Evolutionary conservation across 768 basidiomycete species (phyloP), one percentile per base, ranked within the genome.

Genomic region (Boletus rufocinnamomeus): DNA sequence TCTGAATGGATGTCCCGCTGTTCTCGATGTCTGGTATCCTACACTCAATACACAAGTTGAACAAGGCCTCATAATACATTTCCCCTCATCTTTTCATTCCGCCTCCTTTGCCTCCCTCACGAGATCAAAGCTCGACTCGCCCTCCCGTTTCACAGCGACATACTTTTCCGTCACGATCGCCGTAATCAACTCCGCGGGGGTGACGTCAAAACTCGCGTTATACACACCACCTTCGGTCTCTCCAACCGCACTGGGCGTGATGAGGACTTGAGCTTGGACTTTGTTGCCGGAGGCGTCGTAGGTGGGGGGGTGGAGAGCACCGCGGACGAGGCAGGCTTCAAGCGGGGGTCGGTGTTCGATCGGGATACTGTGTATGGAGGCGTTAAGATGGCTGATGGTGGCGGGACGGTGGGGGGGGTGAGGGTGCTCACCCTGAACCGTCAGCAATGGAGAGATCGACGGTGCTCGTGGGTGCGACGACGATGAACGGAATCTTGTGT

Each of bases 151-250:
- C 57, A 88, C 83, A 4, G 92, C 93, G 34, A 97, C 93, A 8
- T 96, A 95, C 64, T 90, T 93, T 77, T 98, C 96, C 3, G 95
- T 98, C 14, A 95, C 94, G 51, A 98, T 90, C 32, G 91, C 92
- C n/a, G 87, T 91, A 62, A 98, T 97, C 44, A 98, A 77, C 58
- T 91, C 88, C 3, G 95, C 93, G 1, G 95, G 95, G 0, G 96
- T 98, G 17, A 98, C 94, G 69, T 98, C 96, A 74, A 98, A 98
- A 62, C 91, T 93, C 2, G 96, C 95, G 72, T 97, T 98, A 72
- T 95, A 96, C 41, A 93, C 75, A 3, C 58, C 70, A 2, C 63
- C 68, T 23, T 62, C 47, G 0, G 57, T 40, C 44, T 67, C 67
- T 41, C 50, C 79, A 30, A 88, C 69, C 16, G 78, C 80, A 23